phyloP scores from a whole-genome alignment of 805 yeast species.

The Yarrowia sp. region DNA sequence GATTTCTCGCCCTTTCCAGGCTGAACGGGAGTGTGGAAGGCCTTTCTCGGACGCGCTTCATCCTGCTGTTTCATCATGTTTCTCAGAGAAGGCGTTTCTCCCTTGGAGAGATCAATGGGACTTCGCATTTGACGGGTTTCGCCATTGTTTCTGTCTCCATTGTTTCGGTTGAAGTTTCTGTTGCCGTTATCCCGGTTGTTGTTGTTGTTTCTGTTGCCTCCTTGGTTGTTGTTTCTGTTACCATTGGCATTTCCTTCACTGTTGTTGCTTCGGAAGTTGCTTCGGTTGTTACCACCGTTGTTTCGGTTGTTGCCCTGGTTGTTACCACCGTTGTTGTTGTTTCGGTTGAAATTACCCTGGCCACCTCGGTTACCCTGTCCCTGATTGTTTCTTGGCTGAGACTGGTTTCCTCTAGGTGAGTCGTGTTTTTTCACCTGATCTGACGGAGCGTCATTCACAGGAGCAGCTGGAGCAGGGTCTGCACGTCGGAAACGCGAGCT shows the following conservation, averaged over 20 bases:
- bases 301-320: background rate
- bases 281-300: background rate
- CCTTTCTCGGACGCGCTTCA: background rate
- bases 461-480: background rate
- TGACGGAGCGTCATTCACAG: background rate
- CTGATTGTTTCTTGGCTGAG: background rate
- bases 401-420: background rate
- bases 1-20: background rate
- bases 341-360: background rate
- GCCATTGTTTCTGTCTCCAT: background rate
- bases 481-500: slow-evolving; percentile 11
- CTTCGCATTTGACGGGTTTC: background rate
- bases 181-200: background rate
- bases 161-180: background rate
- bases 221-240: background rate
- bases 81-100: slow-evolving; percentile 2
- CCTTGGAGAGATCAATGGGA: background rate
- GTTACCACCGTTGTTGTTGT: background rate
- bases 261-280: background rate
- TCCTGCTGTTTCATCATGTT: slow-evolving; percentile 2
- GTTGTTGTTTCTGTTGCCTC: background rate
- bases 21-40: slow-evolving; percentile 1
- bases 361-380: too few relatives aligned
- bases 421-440: background rate
- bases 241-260: background rate